Conservation (phyloP, 75 land plant genomes). For the Pinus tabuliformis region DNA sequence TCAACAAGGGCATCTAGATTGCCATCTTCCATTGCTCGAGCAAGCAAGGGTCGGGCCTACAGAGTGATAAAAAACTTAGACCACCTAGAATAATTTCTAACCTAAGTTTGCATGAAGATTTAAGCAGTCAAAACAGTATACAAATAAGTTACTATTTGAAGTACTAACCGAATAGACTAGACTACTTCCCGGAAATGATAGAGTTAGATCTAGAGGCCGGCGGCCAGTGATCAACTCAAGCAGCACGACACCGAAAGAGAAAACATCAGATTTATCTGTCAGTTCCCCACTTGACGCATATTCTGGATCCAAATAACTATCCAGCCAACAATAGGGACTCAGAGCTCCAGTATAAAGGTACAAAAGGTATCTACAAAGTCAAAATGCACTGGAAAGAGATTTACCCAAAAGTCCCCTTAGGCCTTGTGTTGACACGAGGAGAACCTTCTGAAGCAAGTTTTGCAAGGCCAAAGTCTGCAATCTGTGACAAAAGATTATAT, state of each 20-base stretch:
- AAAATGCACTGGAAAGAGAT: no score
- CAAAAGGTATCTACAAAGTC: no score
- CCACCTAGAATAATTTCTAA: no score
- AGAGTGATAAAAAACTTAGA: no score
- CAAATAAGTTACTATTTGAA: background rate
- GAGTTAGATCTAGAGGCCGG: no score
- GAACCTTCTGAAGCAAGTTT: conserved; percentile 47
- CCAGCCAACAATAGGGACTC: background rate
- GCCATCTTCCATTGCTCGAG: conserved; percentile 41
- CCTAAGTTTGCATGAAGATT: background rate
- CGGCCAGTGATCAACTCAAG: no score
- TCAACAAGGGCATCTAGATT: conserved; percentile 61
- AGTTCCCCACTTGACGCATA: conserved; percentile 89
- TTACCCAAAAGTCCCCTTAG: conserved; percentile 50
- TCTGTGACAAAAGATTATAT: no score
- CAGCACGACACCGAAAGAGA: conserved; percentile 80
- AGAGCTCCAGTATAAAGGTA: background rate
- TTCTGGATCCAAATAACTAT: conserved; percentile 85
- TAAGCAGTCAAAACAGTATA: background rate
- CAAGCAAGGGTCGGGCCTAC: no score
- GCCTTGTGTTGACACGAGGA: conserved; percentile 78
- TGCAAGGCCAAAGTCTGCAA: no score
- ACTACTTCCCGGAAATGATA: conserved; percentile 55
- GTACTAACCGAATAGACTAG: conserved; percentile 83
- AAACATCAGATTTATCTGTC: conserved; percentile 90